Evolutionary conservation across 495 filamentous ascomycete genomes (phyloP), one percentile per base, ranked within the genome.

Genomic region (Xylaria longipes): DNA sequence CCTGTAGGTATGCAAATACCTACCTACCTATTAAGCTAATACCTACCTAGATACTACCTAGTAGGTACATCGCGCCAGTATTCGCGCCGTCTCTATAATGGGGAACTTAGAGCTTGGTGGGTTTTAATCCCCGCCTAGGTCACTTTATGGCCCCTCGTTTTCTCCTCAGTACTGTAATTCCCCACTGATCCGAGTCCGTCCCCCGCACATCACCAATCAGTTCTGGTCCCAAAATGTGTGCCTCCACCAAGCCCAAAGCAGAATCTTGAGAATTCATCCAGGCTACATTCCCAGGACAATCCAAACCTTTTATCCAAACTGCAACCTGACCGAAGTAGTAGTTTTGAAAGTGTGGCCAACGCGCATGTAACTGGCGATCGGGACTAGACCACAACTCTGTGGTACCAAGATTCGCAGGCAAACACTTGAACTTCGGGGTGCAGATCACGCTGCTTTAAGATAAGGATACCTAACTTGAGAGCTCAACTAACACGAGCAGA

Each of bases 131-230:
- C 48, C 22, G 48, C 48, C 48, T 52, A 52, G 1, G 22, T 14
- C 48, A 27, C 46, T 50, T 50, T 35, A 35, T 37, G 27, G 39
- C 61, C 60, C 61, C 61, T 65, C 61, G 61, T 65, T 65, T 65
- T 46, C 45, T 46, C 61, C 37, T 65, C 37, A 46, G 22, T 20
- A 65, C 61, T 45, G 12, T 35, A 41, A 65, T 66, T 52, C 63
- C 63, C 63, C 63, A 52, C 63, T 41, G 20, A 66, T 52, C 43
- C 43, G 41, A 65, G 41, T 48, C 35, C 41, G 7, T 43, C 31
- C 52, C 45, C 65, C 52, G 48, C 65, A 68, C 48, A 20, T 41
- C 65, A 68, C 65, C 31, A 68, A 66, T 50, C 33, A 56, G 48
- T 22, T 68, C 37, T 41, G 48, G 65, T 11, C 8, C 63, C 63